Base-by-base conservation (phyloP, 2,329 filamentous ascomycete species). In the Endocalyx cinctus region DNA sequence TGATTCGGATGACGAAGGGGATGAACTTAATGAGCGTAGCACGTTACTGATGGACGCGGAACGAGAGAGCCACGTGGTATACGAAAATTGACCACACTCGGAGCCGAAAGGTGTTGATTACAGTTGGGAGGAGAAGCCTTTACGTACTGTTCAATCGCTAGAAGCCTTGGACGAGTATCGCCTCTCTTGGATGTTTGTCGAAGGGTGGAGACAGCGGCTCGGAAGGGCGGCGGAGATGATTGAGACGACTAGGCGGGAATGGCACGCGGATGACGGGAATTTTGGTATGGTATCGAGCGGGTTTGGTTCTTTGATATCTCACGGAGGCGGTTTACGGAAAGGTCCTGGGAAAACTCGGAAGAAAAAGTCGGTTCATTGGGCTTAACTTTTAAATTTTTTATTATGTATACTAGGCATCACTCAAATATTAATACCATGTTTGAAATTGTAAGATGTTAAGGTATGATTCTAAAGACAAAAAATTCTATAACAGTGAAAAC, bases 71-170 rank as follows among this genome's bases (percentile, higher is more conserved):
- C n/a, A n/a, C 17, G 40, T 39, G 12, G 17, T 33, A 19, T 38
- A 40, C 14, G 31, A 42, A 25, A 46, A 55, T 49, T 66, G 62
- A 65, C 58, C 57, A 64, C 58, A 48, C 60, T 62, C 60, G 57
- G 58, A 42, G 36, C 37, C 31, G 33, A 42, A 39, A 46, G 36
- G 14, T 29, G 26, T 39, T 37, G 35, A 16, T 11, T 10, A 46
- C 29, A 33, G 22, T 18, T 1, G 25, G 16, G 25, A 19, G 6
- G 34, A 34, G 27, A 33, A 27, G 10, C 26, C 30, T 14, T n/a
- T n/a, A n/a, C n/a, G n/a, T n/a, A n/a, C n/a, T n/a, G n/a, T n/a
- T n/a, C n/a, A n/a, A n/a, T n/a, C n/a, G n/a, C n/a, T n/a, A n/a
- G n/a, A n/a, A n/a, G 39, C 42, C 6, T 40, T 35, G 23, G 50